phyloP scores from a whole-genome alignment of 2,329 filamentous ascomycete genomes.

The Furcasterigmium furcatum region DNA sequence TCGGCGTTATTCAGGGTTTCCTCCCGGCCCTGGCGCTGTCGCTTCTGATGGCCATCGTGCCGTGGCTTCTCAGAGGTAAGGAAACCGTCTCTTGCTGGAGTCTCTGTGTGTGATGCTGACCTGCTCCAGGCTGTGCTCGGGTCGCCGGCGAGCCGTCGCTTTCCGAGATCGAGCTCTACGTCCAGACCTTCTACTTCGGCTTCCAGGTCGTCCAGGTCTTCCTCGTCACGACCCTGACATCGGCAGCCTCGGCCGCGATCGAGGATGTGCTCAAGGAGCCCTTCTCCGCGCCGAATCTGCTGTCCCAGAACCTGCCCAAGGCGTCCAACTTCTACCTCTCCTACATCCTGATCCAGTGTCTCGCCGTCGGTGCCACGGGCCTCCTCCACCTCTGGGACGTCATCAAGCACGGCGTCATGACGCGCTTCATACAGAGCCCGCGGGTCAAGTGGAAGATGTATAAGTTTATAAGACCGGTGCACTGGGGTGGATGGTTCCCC shows the following conservation, averaged over 20 bases:
- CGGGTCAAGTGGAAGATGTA: constrained; percentile 77
- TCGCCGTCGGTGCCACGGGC: constrained; percentile 72
- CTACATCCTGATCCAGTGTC: constrained; percentile 90
- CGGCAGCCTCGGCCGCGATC: constrained; percentile 64
- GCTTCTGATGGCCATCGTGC: constrained; percentile 79
- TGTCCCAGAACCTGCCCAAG: constrained; percentile 68
- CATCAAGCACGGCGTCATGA: constrained; percentile 52
- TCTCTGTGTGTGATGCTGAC: background rate
- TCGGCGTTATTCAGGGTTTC: constrained; percentile 79
- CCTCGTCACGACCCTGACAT: constrained; percentile 74
- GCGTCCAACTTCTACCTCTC: constrained; percentile 86
- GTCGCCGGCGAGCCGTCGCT: constrained; percentile 67
- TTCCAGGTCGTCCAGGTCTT: constrained; percentile 85
- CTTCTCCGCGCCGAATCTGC: constrained; percentile 33
- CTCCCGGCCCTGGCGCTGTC: constrained; percentile 77
- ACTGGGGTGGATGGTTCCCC: constrained; percentile 82
- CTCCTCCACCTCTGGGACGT: constrained; percentile 72
- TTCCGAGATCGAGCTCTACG: constrained; percentile 70
- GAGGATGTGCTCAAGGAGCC: constrained; percentile 46
- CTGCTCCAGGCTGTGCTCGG: constrained; percentile 55
- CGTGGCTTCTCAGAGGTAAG: constrained; percentile 70
- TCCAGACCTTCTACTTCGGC: constrained; percentile 76
- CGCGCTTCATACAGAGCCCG: constrained; percentile 73
- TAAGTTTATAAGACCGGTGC: constrained; percentile 68
- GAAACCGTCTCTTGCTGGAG: constrained; percentile 22